A percentile compares a stretch with the other conserved stretches of the same genome.
These are phyloP conservation scores for Plasmodium malariae DNA, from an alignment of 169 alveolate genomes.

Conservation along the genomic window DNA sequence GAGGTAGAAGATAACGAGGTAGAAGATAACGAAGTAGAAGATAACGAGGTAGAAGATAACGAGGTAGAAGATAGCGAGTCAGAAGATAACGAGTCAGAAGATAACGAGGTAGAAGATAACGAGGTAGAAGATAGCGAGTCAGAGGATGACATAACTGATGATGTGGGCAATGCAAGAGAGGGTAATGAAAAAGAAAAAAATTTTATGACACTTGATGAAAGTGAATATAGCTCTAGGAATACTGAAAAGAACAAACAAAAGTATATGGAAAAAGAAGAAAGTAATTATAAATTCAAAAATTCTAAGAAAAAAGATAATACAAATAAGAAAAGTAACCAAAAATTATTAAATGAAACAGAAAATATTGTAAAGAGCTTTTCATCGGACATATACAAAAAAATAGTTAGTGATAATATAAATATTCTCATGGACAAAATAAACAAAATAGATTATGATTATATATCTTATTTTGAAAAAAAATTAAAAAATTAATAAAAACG, in stretches of 20 bases:
- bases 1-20: neutral
- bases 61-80: neutral
- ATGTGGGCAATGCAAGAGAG: neutral
- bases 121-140: neutral
- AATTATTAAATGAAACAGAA: slow-evolving; percentile 24
- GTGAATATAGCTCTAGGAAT: neutral
- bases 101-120: neutral
- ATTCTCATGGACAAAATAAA: slow-evolving; percentile 36
- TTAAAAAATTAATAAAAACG: slow-evolving; percentile 25
- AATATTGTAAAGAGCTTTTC: slow-evolving; percentile 27
- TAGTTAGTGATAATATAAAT: slow-evolving; percentile 42
- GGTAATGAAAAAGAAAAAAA: neutral
- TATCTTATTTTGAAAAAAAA: slow-evolving; percentile 63
- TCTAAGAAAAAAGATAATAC: neutral
- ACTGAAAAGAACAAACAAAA: neutral
- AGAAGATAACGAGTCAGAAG: neutral
- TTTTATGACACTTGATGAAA: slow-evolving; percentile 1
- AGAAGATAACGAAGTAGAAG: neutral
- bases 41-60: slow-evolving; percentile 3
- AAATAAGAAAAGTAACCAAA: neutral
- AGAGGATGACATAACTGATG: neutral
- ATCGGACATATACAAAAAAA: slow-evolving; percentile 26
- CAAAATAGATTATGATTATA: slow-evolving; percentile 54
- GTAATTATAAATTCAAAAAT: neutral
- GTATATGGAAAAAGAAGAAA: neutral